Evolutionary conservation across 768 basidiomycete genomes (phyloP).

Genomic region (Mycena indigotica): DNA sequence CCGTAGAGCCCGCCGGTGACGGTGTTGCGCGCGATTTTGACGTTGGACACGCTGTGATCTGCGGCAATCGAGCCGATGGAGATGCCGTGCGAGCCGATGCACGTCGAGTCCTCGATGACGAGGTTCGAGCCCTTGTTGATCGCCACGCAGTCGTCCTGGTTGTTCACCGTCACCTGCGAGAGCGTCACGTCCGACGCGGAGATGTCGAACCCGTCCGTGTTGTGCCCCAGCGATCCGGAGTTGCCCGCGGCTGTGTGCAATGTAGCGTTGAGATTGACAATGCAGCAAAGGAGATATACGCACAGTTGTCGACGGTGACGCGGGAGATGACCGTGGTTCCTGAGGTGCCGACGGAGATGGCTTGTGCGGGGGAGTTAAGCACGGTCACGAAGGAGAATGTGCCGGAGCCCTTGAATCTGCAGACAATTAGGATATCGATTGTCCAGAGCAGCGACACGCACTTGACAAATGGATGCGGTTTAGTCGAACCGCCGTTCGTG

Average conservation of each 20-base stretch:
- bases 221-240: conserved; percentile 19
- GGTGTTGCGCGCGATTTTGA: conserved; percentile 42
- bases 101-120: conserved; percentile 39
- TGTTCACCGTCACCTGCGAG: conserved; percentile 13
- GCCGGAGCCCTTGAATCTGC: conserved; percentile 20
- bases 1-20: conserved; percentile 32
- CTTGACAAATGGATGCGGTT: conserved; percentile 25
- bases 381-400: conserved; percentile 21
- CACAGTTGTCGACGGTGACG: conserved; percentile 21
- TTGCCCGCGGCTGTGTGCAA: conserved; percentile 21
- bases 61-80: conserved; percentile 50
- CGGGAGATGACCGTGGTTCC: conserved; percentile 7
- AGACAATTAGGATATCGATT: too few relatives aligned
- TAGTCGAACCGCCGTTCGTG: conserved; percentile 21
- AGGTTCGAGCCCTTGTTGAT: conserved; percentile 23
- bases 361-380: conserved; percentile 21
- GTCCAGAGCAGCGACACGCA: not conserved
- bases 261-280: not conserved
- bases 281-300: not conserved
- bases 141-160: conserved; percentile 24
- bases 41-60: conserved; percentile 34
- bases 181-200: conserved; percentile 18
- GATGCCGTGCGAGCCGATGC: conserved; percentile 51
- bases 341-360: conserved; percentile 20
- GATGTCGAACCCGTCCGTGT: conserved; percentile 27